phyloP scores from a whole-genome alignment of 176 grass and related monocot species.

The Hordeum vulgare region MorexV3_pseudomolecules_assembly NC_058520.1:395977258-395977757 shows the following conservation, averaged over 20 bases:
- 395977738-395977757: background rate
- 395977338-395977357: background rate
- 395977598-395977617: conserved; percentile 68
- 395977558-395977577: conserved; percentile 98
- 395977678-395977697: conserved; percentile 49
- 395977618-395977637: conserved; percentile 40
- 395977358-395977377: background rate
- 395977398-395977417: conserved; percentile 95
- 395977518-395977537: conserved; percentile 20
- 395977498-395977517: conserved; percentile 2
- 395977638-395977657: conserved; percentile 68
- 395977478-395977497: background rate
- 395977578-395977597: conserved; percentile 87
- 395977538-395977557: conserved; percentile 8
- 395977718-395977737: background rate
- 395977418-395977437: conserved; percentile 81
- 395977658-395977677: conserved; percentile 78
- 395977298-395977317: conserved; percentile 53
- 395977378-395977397: conserved; percentile 20
- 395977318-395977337: conserved; percentile 22
- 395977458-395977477: conserved; percentile 13
- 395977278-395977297: conserved; percentile 95
- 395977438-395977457: conserved; percentile 52
- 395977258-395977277: conserved; percentile 89
- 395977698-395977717: conserved; percentile 11